Evolutionary conservation across 192 early-diverging fungal species (phyloP), one percentile per base, ranked within the genome.

Genomic region (Polychytrium aggregatum): DNA sequence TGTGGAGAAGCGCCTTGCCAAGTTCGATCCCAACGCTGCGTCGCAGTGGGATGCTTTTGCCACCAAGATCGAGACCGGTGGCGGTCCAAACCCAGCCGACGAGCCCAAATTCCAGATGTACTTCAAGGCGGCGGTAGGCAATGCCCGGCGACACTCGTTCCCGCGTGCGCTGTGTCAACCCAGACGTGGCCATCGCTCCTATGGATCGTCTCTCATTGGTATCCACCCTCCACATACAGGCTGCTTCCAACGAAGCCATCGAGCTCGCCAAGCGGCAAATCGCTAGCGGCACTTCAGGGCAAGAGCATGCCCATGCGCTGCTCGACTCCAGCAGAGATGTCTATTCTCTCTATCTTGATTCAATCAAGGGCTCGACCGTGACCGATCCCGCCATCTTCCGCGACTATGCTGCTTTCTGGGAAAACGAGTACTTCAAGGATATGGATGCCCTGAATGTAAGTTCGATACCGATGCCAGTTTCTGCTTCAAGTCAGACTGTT

Each of bases 321-420:
- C 41, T 56, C 14, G 53, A 49, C 29, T 29, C 34, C 2, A 55
- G 53, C 30, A 31, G 41, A 33, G 53, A 62, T 29, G 37, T 56
- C 44, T 43, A 51, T 14, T n/a, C n/a, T n/a, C 31, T 33, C 6
- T 33, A 11, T 4, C 4, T 4, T 8, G 31, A 33, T 17, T 27
- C 27, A 18, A 53, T 76, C 66, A 48, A 76, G 47, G 74, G 69
- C 33, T 14, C 46, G 24, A 64, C 78, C 8, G 84, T 98, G 41
- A 93, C 82, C 9, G 91, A 98, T 59, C 91, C 76, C 25, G 78
- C 73, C 37, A 63, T 95, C n/a, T 98, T 91, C 72, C 83, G 89
- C 33, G 85, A 96, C 35, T 74, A 91, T 47, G 83, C 95, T 9
- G 83, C 85, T 9, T 84, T 76, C 69, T 98, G 90, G 90, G 95